Evolutionary conservation across 495 filamentous ascomycete species (phyloP), one percentile per base, ranked within the genome.

Genomic region (Chaetomium tenue): DNA sequence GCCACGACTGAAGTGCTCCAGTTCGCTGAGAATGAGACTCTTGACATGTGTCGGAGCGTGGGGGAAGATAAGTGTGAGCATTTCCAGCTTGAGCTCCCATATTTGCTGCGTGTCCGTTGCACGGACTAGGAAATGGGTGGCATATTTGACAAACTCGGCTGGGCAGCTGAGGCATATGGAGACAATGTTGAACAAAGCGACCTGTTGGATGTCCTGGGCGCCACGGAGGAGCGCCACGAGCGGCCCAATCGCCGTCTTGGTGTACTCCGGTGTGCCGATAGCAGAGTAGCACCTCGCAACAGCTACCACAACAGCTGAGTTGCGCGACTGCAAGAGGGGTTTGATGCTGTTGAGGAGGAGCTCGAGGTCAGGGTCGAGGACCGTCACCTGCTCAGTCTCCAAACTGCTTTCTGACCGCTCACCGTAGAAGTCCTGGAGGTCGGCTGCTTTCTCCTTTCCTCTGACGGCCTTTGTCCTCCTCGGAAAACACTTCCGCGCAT

Each of bases 181-280:
- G 56, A 97, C 91, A 65, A 98, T 93, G 73, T 97, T 97, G 78
- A 92, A 90, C 8, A 98, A 84, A 11, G 90, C 92, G 60, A 97
- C 84, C 67, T 92, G 87, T 69, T 94, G 88, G 59, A 96, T 91
- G 71, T 97, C 93, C 65, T 89, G 86, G 15, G 91, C 87, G 37
- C 88, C 88, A 47, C 94, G 87, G 52, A 98, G 81, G 26, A 98
- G 83, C 37, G 92, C 89, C 33, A 97, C 83, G 18, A 98, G 78
- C 2, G 93, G 93, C 0, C 92, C 93, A 64, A 95, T 84, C 7
- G 91, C 85, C 23, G 77, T 69, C 50, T 82, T 80, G 28, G 92
- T 83, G 68, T 95, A 89, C 42, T 87, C 87, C 6, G 85, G 76
- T 0, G 91, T 91, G 9, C 89, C 91, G 16, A 98, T 81, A 66